Conservation (phyloP, 2,329 filamentous ascomycete genomes). For the Aureobasidium subglaciale region DNA sequence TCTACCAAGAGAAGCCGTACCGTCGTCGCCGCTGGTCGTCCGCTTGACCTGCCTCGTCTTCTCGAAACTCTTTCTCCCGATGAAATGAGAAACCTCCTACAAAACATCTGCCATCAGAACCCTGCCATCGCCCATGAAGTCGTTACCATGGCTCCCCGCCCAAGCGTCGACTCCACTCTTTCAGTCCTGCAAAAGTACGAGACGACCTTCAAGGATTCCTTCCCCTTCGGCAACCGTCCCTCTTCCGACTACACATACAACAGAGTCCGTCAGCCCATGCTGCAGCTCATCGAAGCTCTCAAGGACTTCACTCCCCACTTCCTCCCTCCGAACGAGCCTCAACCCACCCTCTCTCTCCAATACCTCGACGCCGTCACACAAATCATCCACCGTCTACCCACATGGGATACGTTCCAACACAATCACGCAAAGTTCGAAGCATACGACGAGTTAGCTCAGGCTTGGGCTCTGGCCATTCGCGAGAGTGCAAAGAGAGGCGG, state of each 20-base stretch:
- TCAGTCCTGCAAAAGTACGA: conserved; percentile 79
- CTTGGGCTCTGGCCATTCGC: conserved; percentile 84
- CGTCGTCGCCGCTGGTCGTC: conserved; percentile 58
- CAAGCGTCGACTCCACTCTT: conserved; percentile 72
- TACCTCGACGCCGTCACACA: conserved; percentile 88
- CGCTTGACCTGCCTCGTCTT: conserved; percentile 65
- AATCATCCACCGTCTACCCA: conserved; percentile 78
- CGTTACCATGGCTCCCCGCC: conserved; percentile 74
- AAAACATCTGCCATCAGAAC: conserved; percentile 83
- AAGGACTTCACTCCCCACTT: conserved; percentile 95
- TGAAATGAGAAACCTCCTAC: conserved; percentile 78
- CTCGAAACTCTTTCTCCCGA: conserved; percentile 86
- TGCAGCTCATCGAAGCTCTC: conserved; percentile 77
- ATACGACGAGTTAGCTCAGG: conserved; percentile 91
- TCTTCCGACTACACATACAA: conserved; percentile 94
- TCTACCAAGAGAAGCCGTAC: conserved; percentile 62
- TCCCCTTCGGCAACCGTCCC: conserved; percentile 76
- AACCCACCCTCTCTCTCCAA: conserved; percentile 73
- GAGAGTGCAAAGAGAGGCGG: conserved; percentile 88
- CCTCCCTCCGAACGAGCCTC: conserved; percentile 80
- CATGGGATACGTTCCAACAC: conserved; percentile 84
- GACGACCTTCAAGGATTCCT: conserved; percentile 65
- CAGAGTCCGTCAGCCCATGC: conserved; percentile 73
- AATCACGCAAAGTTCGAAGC: conserved; percentile 90
- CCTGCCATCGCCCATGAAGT: conserved; percentile 82